Evolutionary conservation across 2,329 filamentous ascomycete genomes (phyloP).

Genomic region (Pestalotiopsis sp.): DNA sequence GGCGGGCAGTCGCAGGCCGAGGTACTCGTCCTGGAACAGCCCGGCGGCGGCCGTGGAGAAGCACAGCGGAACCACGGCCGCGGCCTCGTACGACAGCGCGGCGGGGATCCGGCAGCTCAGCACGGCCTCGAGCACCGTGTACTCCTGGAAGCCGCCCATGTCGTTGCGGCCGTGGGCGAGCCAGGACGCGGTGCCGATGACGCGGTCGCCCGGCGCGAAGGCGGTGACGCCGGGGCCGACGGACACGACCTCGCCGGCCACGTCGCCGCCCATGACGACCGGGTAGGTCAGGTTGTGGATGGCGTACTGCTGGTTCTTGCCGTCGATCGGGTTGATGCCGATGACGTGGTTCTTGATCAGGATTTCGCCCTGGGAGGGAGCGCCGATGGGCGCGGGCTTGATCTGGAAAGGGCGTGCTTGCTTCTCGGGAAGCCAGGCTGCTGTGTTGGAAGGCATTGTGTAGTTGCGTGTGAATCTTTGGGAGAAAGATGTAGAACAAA

Average conservation of each 20-base stretch:
- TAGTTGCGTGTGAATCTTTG: neutral
- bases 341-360: conserved; percentile 7
- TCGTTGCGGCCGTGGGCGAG: neutral
- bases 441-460: conserved; percentile 8
- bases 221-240: neutral
- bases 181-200: conserved; percentile 9
- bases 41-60: conserved; percentile 29
- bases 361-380: neutral
- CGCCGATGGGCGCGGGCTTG: conserved; percentile 1
- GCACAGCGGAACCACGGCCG: conserved; percentile 29
- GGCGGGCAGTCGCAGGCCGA: conserved; percentile 24
- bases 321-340: conserved; percentile 12
- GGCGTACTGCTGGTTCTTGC: neutral
- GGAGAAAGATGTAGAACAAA: neutral
- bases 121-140: conserved; percentile 24
- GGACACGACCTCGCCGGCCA: conserved; percentile 3
- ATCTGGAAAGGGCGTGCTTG: conserved; percentile 7
- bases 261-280: neutral
- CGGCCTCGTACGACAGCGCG: conserved; percentile 27
- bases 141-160: conserved; percentile 30
- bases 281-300: neutral
- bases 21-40: conserved; percentile 25
- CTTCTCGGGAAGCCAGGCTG: conserved; percentile 7
- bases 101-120: conserved; percentile 27
- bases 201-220: neutral